These are phyloP conservation scores for Neckera pumila DNA, from an alignment of 225 moss, liverwort and hornwort genomes.

Conservation along the genomic window DNA sequence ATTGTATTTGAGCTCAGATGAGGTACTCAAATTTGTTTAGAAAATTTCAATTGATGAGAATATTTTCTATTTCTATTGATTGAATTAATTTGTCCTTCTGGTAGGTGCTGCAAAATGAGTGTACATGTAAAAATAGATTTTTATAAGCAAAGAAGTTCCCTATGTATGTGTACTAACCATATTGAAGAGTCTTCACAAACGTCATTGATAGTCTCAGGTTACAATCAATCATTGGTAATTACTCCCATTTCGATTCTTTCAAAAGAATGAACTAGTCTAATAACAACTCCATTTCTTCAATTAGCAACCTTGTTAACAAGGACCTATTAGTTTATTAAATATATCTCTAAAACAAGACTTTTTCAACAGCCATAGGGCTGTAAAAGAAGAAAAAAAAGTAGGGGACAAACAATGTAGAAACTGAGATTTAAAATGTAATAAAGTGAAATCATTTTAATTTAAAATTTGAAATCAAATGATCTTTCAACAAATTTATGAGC, in stretches of 20 bases:
- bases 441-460: not conserved
- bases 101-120: not conserved
- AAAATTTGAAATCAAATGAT: not conserved
- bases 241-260: too few species aligned
- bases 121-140: not conserved
- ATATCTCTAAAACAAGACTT: not conserved
- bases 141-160: not conserved
- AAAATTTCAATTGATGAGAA: not conserved
- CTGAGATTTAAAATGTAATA: not conserved
- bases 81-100: not conserved
- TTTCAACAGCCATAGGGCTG: rapidly evolving
- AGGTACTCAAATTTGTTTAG: not conserved
- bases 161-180: not conserved
- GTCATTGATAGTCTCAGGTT: too few species aligned
- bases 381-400: not conserved
- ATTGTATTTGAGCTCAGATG: not conserved
- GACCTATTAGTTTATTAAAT: not conserved
- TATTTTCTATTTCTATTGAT: not conserved
- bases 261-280: not conserved
- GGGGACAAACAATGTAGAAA: not conserved
- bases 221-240: not conserved
- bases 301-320: rapidly evolving
- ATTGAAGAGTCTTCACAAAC: not conserved
- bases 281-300: not conserved
- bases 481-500: not conserved